Conservation (phyloP, 2,329 filamentous ascomycete genomes). For the Escovopsis weberi region DNA sequence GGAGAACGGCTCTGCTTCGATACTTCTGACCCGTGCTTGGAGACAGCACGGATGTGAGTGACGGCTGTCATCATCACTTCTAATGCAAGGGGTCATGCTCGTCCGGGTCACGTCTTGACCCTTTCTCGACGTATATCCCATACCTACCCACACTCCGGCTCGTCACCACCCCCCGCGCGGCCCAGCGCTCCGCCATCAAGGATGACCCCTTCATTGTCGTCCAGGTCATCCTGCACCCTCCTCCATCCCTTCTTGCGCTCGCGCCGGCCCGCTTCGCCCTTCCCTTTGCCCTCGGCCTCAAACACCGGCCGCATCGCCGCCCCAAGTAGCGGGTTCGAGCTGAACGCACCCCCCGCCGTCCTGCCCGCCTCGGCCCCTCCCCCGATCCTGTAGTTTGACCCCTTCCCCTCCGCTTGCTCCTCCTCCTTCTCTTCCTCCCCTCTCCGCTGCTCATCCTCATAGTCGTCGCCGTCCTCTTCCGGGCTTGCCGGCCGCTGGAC, state of each 20-base stretch:
- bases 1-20: too few species aligned
- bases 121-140: background rate
- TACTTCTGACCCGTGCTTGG: too few species aligned
- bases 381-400: conserved; percentile 7
- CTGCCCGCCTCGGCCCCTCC: conserved; percentile 21
- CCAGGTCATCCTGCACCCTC: conserved; percentile 44
- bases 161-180: conserved; percentile 11
- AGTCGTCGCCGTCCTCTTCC: conserved; percentile 23
- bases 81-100: background rate
- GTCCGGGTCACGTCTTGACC: background rate
- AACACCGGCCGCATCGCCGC: conserved; percentile 51
- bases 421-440: too few species aligned
- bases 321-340: conserved; percentile 52
- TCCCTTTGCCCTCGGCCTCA: conserved; percentile 37
- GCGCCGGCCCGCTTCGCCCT: conserved; percentile 24
- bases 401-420: too few species aligned
- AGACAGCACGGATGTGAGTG: too few species aligned
- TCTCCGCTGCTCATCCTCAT: conserved; percentile 11
- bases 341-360: conserved; percentile 43
- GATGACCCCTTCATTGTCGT: conserved; percentile 44
- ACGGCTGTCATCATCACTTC: too few species aligned
- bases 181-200: conserved; percentile 41
- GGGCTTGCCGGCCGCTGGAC: conserved; percentile 44
- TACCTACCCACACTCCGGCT: conserved; percentile 25
- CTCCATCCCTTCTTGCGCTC: conserved; percentile 36